These are phyloP conservation scores for Plenodomus tracheiphilus DNA, from an alignment of 2,329 filamentous ascomycete genomes.

Conservation along the genomic window DNA sequence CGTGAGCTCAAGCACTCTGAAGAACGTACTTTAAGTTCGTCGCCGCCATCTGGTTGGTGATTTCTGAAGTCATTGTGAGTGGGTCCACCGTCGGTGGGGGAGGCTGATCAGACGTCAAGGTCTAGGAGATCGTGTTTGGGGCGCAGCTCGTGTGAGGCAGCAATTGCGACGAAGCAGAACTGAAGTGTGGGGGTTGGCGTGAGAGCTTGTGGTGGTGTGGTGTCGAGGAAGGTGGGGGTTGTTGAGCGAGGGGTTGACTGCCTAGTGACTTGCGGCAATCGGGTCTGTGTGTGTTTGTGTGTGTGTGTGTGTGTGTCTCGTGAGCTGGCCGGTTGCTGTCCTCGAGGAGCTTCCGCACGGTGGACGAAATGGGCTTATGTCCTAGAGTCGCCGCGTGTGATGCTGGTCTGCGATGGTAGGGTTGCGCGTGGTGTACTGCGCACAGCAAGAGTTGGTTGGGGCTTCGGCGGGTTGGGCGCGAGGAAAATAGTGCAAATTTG, in stretches of 20 bases:
- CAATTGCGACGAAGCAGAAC: slow-evolving; percentile 20
- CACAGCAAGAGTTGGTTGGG: slow-evolving; percentile 10
- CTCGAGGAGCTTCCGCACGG: slow-evolving; percentile 12
- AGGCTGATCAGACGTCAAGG: slow-evolving; percentile 17
- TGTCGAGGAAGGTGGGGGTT: slow-evolving; percentile 18
- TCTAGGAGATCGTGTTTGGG: slow-evolving; percentile 7
- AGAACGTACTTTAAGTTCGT: slow-evolving; percentile 53
- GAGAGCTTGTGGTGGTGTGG: background rate
- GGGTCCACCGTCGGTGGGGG: slow-evolving; percentile 29
- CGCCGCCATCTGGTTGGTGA: slow-evolving; percentile 60
- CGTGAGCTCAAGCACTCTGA: slow-evolving; percentile 11
- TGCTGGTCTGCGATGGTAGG: slow-evolving; percentile 12
- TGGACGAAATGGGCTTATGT: slow-evolving; percentile 9
- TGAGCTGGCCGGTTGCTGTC: slow-evolving; percentile 7
- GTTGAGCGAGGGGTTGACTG: slow-evolving; percentile 12
- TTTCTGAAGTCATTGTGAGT: slow-evolving; percentile 52
- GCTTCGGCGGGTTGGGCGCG: slow-evolving; percentile 12
- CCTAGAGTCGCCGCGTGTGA: slow-evolving; percentile 16
- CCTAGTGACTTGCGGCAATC: slow-evolving; percentile 18
- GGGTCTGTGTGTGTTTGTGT: background rate
- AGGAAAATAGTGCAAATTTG: slow-evolving; percentile 23
- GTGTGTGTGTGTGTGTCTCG: no score
- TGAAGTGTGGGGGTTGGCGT: slow-evolving; percentile 16
- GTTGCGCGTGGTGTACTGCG: slow-evolving; percentile 12
- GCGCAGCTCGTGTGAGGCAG: slow-evolving; percentile 19